Conservation (phyloP, 495 filamentous ascomycete species). For the Talaromyces proteolyticus region DNA sequence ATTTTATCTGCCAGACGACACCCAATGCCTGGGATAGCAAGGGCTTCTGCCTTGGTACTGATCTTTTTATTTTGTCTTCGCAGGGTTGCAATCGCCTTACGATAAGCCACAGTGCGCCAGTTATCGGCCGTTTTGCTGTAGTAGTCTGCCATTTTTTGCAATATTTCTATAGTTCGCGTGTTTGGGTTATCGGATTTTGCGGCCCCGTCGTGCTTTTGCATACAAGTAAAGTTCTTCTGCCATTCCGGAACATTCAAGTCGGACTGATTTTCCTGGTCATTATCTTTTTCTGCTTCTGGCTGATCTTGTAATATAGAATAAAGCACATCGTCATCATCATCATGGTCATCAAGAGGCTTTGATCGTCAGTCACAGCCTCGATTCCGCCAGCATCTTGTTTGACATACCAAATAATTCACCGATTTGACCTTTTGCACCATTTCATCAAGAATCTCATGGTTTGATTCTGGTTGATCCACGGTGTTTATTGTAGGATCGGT, state of each 20-base stretch:
- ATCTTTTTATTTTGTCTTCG: constrained; percentile 62
- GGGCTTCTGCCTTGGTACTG: constrained; percentile 61
- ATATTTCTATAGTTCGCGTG: constrained; percentile 64
- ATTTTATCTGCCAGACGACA: constrained; percentile 77
- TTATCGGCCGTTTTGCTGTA: constrained; percentile 69
- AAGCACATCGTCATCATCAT: constrained; percentile 10
- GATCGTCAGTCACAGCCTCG: background rate
- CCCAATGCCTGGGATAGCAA: constrained; percentile 65
- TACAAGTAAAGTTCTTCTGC: constrained; percentile 60
- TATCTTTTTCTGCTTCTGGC: constrained; percentile 12
- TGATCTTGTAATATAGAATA: constrained; percentile 13
- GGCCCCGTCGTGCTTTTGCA: constrained; percentile 51
- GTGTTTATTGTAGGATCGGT: background rate
- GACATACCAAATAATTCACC: constrained; percentile 46
- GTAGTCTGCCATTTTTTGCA: constrained; percentile 78
- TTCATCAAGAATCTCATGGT: constrained; percentile 45
- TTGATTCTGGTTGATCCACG: background rate
- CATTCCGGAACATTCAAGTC: constrained; percentile 14
- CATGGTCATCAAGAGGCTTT: constrained; percentile 39
- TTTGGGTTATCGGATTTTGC: constrained; percentile 54
- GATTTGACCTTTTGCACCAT: constrained; percentile 52
- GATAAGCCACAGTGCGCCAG: constrained; percentile 78
- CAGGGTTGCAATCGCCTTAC: constrained; percentile 71
- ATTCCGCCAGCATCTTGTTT: background rate
- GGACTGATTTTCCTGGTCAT: background rate